Percentiles rank a stretch among this genome's conserved stretches.
phyloP scores from a whole-genome alignment of 495 filamentous ascomycete species.

The Penicillium riverlandense region DNA sequence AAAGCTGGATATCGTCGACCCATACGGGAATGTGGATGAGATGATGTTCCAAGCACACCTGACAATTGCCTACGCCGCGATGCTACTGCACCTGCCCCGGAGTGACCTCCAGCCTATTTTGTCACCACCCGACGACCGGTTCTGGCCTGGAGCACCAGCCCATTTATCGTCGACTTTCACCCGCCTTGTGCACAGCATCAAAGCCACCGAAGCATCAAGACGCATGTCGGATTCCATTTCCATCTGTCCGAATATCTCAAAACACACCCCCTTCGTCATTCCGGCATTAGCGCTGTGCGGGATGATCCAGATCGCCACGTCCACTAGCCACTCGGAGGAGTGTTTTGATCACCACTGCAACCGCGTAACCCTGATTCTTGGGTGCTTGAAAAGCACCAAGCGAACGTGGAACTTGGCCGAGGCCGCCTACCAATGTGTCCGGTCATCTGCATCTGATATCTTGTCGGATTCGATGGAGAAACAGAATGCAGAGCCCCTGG shows the following conservation, averaged over 20 bases:
- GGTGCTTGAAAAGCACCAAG: conserved; percentile 29
- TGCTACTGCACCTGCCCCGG: conserved; percentile 35
- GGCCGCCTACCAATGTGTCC: conserved; percentile 19
- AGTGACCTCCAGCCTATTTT: conserved; percentile 29
- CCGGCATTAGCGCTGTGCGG: conserved; percentile 27
- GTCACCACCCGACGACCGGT: conserved; percentile 16
- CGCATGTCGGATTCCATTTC: conserved; percentile 31
- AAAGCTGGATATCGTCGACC: conserved; percentile 37
- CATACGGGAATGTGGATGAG: conserved; percentile 37
- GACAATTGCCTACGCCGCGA: conserved; percentile 32
- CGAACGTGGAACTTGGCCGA: conserved; percentile 28
- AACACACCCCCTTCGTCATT: conserved; percentile 31
- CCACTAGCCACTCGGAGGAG: conserved; percentile 26
- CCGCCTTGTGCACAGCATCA: conserved; percentile 34
- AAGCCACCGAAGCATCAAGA: conserved; percentile 35
- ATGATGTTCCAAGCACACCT: conserved; percentile 41
- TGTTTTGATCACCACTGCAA: conserved; percentile 38
- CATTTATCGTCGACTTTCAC: conserved; percentile 31
- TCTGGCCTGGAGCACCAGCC: conserved; percentile 20
- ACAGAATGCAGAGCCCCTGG: conserved; percentile 24
- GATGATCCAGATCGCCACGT: conserved; percentile 32
- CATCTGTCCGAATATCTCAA: conserved; percentile 29
- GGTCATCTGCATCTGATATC: conserved; percentile 24
- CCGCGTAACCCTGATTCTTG: conserved; percentile 32
- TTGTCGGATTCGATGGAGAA: conserved; percentile 26